Conservation (phyloP, 192 early-diverging fungal species). For the Backusella morwellensis region DNA sequence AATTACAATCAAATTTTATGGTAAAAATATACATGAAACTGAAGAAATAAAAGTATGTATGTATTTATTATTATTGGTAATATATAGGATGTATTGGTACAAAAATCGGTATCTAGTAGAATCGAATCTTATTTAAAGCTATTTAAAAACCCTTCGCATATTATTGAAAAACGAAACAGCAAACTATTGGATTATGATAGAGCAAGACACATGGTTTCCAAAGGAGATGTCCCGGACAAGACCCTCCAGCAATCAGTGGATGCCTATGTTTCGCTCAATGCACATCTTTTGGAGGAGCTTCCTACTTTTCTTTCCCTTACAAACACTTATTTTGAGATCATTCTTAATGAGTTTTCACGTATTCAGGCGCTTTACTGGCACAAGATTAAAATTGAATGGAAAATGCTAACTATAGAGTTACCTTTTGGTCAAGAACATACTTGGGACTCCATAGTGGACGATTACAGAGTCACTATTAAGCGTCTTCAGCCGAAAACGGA, state of each 20-base stretch:
- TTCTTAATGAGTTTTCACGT: conserved; percentile 53
- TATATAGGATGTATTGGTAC: conserved; percentile 16
- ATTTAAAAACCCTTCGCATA: conserved; percentile 62
- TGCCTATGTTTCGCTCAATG: conserved; percentile 65
- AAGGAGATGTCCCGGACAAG: conserved; percentile 65
- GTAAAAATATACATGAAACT: background rate
- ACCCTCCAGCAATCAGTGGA: conserved; percentile 62
- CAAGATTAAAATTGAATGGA: conserved; percentile 43
- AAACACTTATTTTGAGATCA: conserved; percentile 58
- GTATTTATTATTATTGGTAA: background rate
- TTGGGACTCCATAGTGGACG: background rate
- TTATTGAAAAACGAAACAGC: conserved; percentile 71
- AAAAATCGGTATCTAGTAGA: conserved; percentile 36
- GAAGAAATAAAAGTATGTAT: background rate
- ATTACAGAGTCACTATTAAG: background rate
- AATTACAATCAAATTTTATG: background rate
- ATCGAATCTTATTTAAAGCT: conserved; percentile 48
- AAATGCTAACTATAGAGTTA: background rate
- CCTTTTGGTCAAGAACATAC: conserved; percentile 11
- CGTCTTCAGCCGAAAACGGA: background rate
- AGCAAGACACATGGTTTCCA: conserved; percentile 52
- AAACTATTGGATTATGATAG: conserved; percentile 75
- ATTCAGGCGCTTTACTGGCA: conserved; percentile 54
- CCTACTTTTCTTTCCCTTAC: conserved; percentile 61
- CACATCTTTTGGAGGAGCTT: conserved; percentile 71